A percentile compares a stretch with the other conserved stretches of the same genome.
phyloP scores from a whole-genome alignment of 2,329 filamentous ascomycete genomes.

The Cryoendolithus antarcticus region DNA sequence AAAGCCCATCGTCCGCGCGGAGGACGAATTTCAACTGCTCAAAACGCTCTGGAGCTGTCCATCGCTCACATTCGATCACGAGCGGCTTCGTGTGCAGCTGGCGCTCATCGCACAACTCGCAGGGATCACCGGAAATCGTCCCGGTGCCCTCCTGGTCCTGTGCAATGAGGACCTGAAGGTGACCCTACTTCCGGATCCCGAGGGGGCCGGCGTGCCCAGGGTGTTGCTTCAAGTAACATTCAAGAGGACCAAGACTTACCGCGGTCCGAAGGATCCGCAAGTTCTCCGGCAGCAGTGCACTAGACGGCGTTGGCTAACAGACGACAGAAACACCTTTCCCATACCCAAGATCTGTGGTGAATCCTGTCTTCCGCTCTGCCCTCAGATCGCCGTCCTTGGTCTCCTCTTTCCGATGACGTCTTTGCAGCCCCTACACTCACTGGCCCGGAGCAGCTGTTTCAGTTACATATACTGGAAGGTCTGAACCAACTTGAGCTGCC shows the following conservation, averaged over 20 bases:
- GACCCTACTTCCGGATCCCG: slow-evolving; percentile 9
- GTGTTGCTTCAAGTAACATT: slow-evolving; percentile 10
- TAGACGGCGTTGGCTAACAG: no score
- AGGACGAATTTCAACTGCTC: slow-evolving; percentile 12
- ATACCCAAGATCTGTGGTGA: slow-evolving; percentile 8
- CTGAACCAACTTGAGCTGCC: slow-evolving; percentile 3
- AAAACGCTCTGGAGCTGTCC: slow-evolving; percentile 9
- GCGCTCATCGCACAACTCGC: no score
- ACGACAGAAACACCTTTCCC: slow-evolving; percentile 8
- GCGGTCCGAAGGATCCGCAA: slow-evolving; percentile 10
- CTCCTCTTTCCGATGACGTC: slow-evolving; percentile 8
- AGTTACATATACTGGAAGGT: slow-evolving; percentile 4
- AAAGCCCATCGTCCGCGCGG: slow-evolving; percentile 9
- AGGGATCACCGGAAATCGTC: no score
- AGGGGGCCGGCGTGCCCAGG: slow-evolving; percentile 5
- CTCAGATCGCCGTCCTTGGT: slow-evolving; percentile 8
- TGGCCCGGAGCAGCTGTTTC: slow-evolving; percentile 4
- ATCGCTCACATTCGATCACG: slow-evolving; percentile 8
- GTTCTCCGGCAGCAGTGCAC: neutral
- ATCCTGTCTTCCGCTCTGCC: slow-evolving; percentile 9
- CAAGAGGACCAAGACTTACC: slow-evolving; percentile 10
- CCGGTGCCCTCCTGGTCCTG: no score
- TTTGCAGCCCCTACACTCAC: slow-evolving; percentile 3
- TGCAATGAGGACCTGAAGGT: no score
- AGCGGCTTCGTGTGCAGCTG: slow-evolving; percentile 9